phyloP scores from a whole-genome alignment of 805 yeast genomes.

The Jamesozyma lodderae region DNA sequence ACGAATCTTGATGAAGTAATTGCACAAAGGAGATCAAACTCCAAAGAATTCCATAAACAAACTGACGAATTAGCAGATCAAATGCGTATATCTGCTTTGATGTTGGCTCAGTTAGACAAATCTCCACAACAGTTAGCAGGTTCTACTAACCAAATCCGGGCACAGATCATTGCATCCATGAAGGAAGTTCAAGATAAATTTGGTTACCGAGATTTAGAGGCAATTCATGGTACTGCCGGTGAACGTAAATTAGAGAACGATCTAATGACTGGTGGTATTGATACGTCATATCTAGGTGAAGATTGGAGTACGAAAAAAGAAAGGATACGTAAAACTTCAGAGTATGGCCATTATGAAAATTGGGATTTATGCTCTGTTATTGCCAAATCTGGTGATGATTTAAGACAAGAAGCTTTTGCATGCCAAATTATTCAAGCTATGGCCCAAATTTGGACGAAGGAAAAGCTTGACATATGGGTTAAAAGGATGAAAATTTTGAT shows the following conservation, averaged over 20 bases:
- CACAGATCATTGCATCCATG: slow-evolving; percentile 63
- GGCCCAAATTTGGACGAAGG: slow-evolving; percentile 71
- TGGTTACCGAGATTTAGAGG: slow-evolving; percentile 41
- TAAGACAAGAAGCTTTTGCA: slow-evolving; percentile 96
- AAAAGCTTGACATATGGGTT: slow-evolving; percentile 74
- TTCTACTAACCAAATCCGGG: slow-evolving; percentile 58
- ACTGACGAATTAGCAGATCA: slow-evolving; percentile 70
- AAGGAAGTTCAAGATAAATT: slow-evolving; percentile 64
- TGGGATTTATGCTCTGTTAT: slow-evolving; percentile 96
- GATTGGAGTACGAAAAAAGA: slow-evolving; percentile 83
- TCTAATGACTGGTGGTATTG: slow-evolving; percentile 71
- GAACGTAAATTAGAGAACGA: slow-evolving; percentile 89
- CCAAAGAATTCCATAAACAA: slow-evolving; percentile 15
- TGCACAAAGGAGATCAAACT: slow-evolving; percentile 5
- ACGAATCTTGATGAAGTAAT: slow-evolving; percentile 27
- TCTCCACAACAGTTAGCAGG: slow-evolving; percentile 38
- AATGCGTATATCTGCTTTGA: slow-evolving; percentile 92
- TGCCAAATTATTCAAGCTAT: slow-evolving; percentile 87
- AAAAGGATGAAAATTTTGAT: slow-evolving; percentile 86
- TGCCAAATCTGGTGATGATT: slow-evolving; percentile 91
- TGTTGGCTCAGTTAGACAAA: slow-evolving; percentile 82
- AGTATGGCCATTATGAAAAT: slow-evolving; percentile 75
- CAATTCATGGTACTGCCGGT: slow-evolving; percentile 66
- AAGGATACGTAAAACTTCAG: slow-evolving; percentile 68
- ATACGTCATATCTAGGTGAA: slow-evolving; percentile 66